These are phyloP conservation scores for Vachellia pachyceras DNA, from an alignment of 306 rosid genomes.

Conservation along the genomic window DNA sequence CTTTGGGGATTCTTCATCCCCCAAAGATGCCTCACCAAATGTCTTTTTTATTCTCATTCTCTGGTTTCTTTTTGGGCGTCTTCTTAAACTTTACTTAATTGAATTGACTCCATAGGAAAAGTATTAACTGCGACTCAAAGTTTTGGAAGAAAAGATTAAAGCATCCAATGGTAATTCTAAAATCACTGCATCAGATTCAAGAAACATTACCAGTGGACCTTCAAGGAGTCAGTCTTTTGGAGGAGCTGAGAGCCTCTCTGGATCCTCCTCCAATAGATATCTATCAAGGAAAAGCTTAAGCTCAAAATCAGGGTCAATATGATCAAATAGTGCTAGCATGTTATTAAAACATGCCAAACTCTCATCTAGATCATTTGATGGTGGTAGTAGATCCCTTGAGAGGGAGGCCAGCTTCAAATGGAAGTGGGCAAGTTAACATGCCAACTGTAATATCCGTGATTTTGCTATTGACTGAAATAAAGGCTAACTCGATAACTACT, in stretches of 20 bases:
- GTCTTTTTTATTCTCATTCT: too few species aligned
- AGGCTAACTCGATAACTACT: too few species aligned
- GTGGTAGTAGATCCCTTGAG: slow-evolving; percentile 58
- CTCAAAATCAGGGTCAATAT: slow-evolving; percentile 51
- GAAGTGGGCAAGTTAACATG: slow-evolving; percentile 42
- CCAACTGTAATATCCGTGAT: too few species aligned
- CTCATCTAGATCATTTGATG: slow-evolving; percentile 62
- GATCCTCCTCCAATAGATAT: slow-evolving; percentile 68
- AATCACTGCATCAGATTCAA: slow-evolving; percentile 56
- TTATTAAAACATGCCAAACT: slow-evolving; percentile 62
- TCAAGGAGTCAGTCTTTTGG: slow-evolving; percentile 87
- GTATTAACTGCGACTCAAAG: too few species aligned
- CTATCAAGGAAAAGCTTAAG: slow-evolving; percentile 54
- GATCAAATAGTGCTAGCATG: slow-evolving; percentile 61
- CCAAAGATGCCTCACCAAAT: too few species aligned
- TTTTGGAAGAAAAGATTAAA: too few species aligned
- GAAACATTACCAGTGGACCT: slow-evolving; percentile 59
- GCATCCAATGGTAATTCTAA: too few species aligned
- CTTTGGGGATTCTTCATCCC: too few species aligned
- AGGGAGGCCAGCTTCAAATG: slow-evolving; percentile 48
- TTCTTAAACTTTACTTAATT: too few species aligned
- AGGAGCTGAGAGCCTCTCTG: slow-evolving; percentile 70
- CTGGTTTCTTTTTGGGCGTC: too few species aligned
- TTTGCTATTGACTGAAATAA: too few species aligned
- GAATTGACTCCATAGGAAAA: too few species aligned